phyloP scores from a whole-genome alignment of 768 basidiomycete genomes.

The Phylloporus sp. region DNA sequence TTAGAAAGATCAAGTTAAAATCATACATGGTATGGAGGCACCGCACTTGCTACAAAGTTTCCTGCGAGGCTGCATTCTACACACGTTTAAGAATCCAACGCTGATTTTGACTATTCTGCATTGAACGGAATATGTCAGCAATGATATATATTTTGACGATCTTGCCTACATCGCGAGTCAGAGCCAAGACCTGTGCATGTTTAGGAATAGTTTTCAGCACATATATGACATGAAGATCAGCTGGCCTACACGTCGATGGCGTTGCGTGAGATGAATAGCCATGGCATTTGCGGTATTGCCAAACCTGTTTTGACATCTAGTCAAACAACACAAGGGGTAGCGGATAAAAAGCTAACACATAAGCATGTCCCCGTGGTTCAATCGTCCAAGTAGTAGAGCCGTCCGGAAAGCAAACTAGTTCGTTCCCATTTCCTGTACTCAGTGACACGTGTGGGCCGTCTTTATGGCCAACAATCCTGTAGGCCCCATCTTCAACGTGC shows the following conservation, averaged over 20 bases:
- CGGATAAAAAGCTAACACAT: background rate
- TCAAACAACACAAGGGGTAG: background rate
- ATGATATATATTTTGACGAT: background rate
- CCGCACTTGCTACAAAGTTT: no score
- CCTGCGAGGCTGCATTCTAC: no score
- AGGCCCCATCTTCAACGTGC: background rate
- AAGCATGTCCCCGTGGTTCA: background rate
- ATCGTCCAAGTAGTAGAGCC: background rate
- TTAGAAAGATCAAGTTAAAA: no score
- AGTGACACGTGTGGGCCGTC: background rate
- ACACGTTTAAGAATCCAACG: constrained; percentile 6
- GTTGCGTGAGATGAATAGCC: constrained; percentile 1
- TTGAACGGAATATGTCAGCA: background rate
- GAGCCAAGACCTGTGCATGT: background rate
- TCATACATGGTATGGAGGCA: no score
- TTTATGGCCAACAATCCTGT: background rate
- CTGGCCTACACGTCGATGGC: constrained; percentile 1
- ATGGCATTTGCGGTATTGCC: constrained; percentile 7
- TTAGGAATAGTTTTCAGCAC: background rate
- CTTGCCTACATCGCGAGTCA: constrained; percentile 1
- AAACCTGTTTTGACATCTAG: background rate
- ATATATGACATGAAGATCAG: background rate
- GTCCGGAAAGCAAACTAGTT: background rate
- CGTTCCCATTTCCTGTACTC: background rate
- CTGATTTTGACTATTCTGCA: constrained; percentile 8